phyloP scores from a whole-genome alignment of 169 alveolate species.

The Miamiensis avidus region DNA sequence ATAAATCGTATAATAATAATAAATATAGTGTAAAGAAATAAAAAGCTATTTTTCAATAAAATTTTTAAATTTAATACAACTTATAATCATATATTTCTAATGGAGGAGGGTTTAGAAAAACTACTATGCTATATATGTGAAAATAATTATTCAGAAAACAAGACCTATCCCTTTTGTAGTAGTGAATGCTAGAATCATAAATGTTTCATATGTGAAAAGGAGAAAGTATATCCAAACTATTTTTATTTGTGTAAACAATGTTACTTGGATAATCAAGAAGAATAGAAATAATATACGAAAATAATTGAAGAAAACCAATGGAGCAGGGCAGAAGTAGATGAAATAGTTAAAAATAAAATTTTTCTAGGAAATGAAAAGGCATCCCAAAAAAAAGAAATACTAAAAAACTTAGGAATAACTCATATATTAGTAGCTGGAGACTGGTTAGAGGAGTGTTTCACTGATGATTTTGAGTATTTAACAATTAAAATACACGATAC shows the following conservation, averaged over 20 bases:
- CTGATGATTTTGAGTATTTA: neutral
- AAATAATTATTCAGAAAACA: neutral
- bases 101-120: too few species aligned
- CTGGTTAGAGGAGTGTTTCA: neutral
- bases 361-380: neutral
- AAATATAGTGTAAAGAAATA: too few species aligned
- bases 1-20: too few species aligned
- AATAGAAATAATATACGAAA: too few species aligned
- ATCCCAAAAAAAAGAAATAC: neutral
- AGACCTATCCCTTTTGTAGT: neutral
- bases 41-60: too few species aligned
- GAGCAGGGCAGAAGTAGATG: neutral
- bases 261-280: neutral
- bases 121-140: neutral
- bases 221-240: neutral
- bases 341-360: neutral
- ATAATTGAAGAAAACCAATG: too few species aligned
- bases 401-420: neutral
- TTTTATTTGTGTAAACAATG: neutral
- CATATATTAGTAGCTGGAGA: neutral
- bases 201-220: neutral
- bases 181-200: neutral
- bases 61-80: too few species aligned
- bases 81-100: too few species aligned
- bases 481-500: neutral